Percentiles rank a stretch among this genome's conserved stretches.
Conservation (phyloP, 148 eudicot species). For the Oxyria digyna region DNA sequence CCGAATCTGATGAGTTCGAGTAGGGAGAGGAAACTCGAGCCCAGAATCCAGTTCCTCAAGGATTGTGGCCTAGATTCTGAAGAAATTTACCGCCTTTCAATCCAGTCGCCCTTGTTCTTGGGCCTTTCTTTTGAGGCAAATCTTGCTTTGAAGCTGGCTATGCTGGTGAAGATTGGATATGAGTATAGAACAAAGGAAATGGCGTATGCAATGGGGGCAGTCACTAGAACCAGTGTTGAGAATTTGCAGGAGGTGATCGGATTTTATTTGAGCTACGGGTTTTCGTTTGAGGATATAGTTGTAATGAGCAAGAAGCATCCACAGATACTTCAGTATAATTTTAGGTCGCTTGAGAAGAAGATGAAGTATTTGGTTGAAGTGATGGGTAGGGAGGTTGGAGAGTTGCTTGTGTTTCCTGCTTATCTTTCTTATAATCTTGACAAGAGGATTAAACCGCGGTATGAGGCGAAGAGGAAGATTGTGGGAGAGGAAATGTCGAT, state of each 20-base stretch:
- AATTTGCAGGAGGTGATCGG: constrained; percentile 66
- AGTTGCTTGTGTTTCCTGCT: constrained; percentile 81
- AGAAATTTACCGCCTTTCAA: constrained; percentile 56
- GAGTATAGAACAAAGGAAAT: constrained; percentile 59
- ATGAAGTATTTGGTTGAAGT: constrained; percentile 67
- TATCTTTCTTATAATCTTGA: constrained; percentile 88
- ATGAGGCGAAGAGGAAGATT: constrained; percentile 51
- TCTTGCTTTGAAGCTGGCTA: constrained; percentile 54
- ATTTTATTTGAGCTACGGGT: constrained; percentile 58
- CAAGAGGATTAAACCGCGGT: constrained; percentile 72
- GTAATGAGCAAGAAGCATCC: constrained; percentile 83
- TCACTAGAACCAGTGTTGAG: constrained; percentile 70
- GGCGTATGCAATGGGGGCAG: constrained; percentile 89
- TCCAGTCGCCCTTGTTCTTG: constrained; percentile 57
- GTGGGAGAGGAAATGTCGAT: constrained; percentile 76
- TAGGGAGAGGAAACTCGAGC: constrained; percentile 59
- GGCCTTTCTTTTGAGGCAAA: constrained; percentile 69
- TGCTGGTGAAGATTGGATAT: constrained; percentile 75
- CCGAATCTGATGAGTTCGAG: constrained; percentile 83
- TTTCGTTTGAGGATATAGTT: constrained; percentile 66
- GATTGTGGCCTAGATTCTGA: constrained; percentile 61
- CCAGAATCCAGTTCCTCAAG: constrained; percentile 70
- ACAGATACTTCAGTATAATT: constrained; percentile 77
- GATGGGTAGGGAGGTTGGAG: constrained; percentile 84
- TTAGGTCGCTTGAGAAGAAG: constrained; percentile 64